These are phyloP conservation scores for Smittium mucronatum DNA, from an alignment of 371 early-diverging fungal species.

Conservation along the genomic window DNA sequence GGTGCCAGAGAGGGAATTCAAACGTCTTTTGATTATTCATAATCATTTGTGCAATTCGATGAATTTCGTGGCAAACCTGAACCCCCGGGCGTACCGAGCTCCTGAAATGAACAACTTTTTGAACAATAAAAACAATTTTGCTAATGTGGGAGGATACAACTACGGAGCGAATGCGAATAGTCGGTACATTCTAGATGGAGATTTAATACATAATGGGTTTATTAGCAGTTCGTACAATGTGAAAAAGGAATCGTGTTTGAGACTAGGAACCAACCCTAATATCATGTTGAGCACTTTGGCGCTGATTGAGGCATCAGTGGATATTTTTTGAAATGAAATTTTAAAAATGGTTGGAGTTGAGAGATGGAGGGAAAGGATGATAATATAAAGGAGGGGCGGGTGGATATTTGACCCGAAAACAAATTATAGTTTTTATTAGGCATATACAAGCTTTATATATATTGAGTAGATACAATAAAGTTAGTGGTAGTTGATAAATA, in stretches of 20 bases:
- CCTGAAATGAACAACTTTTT: constrained; percentile 35
- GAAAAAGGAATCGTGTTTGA: constrained; percentile 75
- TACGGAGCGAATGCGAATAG: background rate
- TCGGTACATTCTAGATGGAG: constrained; percentile 58
- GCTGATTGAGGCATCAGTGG: constrained; percentile 49
- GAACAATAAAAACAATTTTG: constrained; percentile 40
- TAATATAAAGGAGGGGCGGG: too few species aligned
- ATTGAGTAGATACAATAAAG: too few species aligned
- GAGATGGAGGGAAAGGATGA: too few species aligned
- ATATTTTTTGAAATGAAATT: constrained; percentile 45
- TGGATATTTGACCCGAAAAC: too few species aligned
- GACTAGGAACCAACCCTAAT: constrained; percentile 71
- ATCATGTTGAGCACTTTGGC: constrained; percentile 73
- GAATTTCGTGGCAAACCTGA: constrained; percentile 70
- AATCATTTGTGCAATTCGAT: background rate
- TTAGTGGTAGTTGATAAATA: too few species aligned
- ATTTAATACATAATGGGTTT: constrained; percentile 56
- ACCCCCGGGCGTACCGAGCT: constrained; percentile 74
- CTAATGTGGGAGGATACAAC: constrained; percentile 13
- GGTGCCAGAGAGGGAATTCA: constrained; percentile 55
- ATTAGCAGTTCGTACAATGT: constrained; percentile 47
- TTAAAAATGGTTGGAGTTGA: too few species aligned
- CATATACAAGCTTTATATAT: too few species aligned
- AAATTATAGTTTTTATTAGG: too few species aligned
- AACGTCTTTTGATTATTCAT: background rate